Percentiles rank a stretch among this genome's conserved stretches.
Evolutionary conservation across 306 rosid species (phyloP).

Genomic region (Casuarina glauca): DNA sequence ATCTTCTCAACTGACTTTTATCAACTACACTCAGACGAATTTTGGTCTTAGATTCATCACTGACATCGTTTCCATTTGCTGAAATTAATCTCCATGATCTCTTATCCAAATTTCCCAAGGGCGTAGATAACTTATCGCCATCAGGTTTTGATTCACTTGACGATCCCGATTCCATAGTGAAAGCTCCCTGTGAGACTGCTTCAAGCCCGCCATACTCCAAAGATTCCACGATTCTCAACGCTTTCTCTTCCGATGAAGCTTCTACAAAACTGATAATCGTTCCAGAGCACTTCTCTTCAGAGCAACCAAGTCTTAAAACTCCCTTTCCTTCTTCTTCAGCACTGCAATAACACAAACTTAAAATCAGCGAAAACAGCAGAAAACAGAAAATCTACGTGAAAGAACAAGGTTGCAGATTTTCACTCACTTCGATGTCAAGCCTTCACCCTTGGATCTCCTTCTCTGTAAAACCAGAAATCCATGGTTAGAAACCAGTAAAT

Average conservation of each 20-base stretch:
- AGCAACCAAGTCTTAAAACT: constrained; percentile 21
- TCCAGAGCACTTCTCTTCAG: constrained; percentile 26
- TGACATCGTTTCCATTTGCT: constrained; percentile 4
- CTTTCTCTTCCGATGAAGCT: constrained; percentile 21
- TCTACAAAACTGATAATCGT: constrained; percentile 17
- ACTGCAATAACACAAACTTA: constrained; percentile 42
- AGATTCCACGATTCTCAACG: constrained; percentile 20
- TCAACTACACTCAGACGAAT: constrained; percentile 1
- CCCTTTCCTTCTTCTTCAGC: constrained; percentile 3
- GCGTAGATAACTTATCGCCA: constrained; percentile 21
- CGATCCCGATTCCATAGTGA: constrained; percentile 3
- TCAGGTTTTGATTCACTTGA: constrained; percentile 7
- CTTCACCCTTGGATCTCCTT: constrained; percentile 33
- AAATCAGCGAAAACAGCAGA: constrained; percentile 21
- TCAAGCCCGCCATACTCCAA: constrained; percentile 22
- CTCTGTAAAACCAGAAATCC: constrained; percentile 52
- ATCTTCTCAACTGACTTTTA: constrained; percentile 37
- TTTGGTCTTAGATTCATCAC: constrained; percentile 13
- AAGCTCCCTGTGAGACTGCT: constrained; percentile 23
- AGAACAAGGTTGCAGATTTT: constrained; percentile 23
- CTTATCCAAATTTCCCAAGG: constrained; percentile 4
- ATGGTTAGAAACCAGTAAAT: constrained; percentile 23
- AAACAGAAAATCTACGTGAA: constrained; percentile 6
- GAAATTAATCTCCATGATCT: constrained; percentile 30
- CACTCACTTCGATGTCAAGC: constrained; percentile 55